Conservation (phyloP, 2,329 filamentous ascomycete species). For the Ustulina deusta region DNA sequence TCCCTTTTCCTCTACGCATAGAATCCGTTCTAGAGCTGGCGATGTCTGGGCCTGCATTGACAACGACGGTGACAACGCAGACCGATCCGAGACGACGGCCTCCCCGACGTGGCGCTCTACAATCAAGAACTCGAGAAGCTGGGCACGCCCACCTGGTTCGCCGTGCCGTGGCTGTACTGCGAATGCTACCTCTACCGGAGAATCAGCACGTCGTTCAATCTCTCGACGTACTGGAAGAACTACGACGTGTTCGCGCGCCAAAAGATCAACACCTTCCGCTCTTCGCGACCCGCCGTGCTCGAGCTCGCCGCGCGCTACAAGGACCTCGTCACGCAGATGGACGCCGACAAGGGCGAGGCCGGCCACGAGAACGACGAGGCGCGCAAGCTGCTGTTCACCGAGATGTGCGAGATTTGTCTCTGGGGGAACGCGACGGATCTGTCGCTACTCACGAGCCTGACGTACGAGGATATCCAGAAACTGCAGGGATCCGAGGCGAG, state of each 20-base stretch:
- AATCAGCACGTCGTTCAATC: conserved; percentile 80
- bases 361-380: conserved; percentile 69
- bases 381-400: conserved; percentile 82
- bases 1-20: background rate
- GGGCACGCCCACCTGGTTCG: conserved; percentile 82
- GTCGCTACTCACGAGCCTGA: conserved; percentile 87
- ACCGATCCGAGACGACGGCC: conserved; percentile 81
- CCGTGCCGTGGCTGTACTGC: conserved; percentile 86
- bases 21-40: background rate
- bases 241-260: conserved; percentile 93
- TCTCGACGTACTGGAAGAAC: conserved; percentile 83
- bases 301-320: conserved; percentile 85
- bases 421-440: conserved; percentile 98
- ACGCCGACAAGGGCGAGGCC: conserved; percentile 62
- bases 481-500: conserved; percentile 89
- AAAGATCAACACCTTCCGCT: conserved; percentile 92
- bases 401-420: conserved; percentile 96
- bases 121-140: conserved; percentile 85
- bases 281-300: conserved; percentile 85
- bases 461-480: conserved; percentile 97
- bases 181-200: conserved; percentile 97
- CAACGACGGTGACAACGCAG: conserved; percentile 55
- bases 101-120: conserved; percentile 80
- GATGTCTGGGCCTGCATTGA: background rate
- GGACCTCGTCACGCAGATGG: conserved; percentile 76